Base-by-base conservation (phyloP, 805 yeast genomes). In the Kodamaea hsintzibuensis region DNA sequence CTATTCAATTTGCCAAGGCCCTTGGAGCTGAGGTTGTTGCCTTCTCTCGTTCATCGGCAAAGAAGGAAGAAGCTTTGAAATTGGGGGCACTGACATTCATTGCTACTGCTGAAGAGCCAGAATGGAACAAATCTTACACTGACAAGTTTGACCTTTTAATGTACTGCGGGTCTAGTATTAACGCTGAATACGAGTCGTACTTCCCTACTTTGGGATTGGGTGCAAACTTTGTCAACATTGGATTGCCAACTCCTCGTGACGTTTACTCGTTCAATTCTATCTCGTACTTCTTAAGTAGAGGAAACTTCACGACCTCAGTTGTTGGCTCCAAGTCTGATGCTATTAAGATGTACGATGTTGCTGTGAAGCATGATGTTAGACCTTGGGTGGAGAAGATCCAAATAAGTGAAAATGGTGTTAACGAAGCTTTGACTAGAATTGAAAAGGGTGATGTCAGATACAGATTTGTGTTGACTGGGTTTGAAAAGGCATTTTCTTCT, bases 11-110 rank as follows among this genome's bases (percentile, higher is more conserved):
- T 57, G 85, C 88, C 42, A 74, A 74, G 56, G 88, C 88, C 3
- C 63, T 84, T 59, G 89, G 88, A 33, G 85, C 86, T 22, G 84
- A 82, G 54, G 86, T 83, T 18, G 73, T 73, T 50, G 83, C 84
- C 13, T 70, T 84, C 59, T 80, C 86, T 7, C 78, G 88, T 61
- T 65, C 79, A 47, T 66, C 68, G 38, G 60, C 68, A 25, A 84
- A 84, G 72, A 79, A 74, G 60, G 80, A 67, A 16, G 83, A 80
- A 53, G 86, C 86, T 25, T 47, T 65, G 52, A 72, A 77, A 53
- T 66, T 83, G 50, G 89, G 88, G 30, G 86, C 85, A 13, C 78
- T 77, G 60, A 79, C 76, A 48, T 81, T 74, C 62, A 66, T 83
- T 50, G 79, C 85, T 49, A 81, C 88, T 10, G 67, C 61, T 47